phyloP scores from a whole-genome alignment of 371 early-diverging fungal species.

The Mucor saturninus region DNA sequence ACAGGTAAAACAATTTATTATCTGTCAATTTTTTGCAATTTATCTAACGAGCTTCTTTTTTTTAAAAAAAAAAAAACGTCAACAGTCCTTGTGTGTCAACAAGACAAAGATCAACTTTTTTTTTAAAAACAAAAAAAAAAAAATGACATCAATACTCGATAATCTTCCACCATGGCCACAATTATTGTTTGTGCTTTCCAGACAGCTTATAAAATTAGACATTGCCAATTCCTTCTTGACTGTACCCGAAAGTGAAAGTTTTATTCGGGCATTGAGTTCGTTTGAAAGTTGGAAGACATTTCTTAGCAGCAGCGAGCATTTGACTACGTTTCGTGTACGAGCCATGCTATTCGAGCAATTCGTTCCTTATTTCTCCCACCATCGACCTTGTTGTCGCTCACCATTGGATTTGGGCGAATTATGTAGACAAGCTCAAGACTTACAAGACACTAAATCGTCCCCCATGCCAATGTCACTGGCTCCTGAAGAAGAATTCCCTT shows the following conservation, averaged over 20 bases:
- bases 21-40: too few relatives aligned
- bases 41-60: too few relatives aligned
- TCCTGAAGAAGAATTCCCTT: not conserved
- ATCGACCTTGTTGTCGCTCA: slow-evolving; percentile 38
- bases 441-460: not conserved
- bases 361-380: slow-evolving; percentile 50
- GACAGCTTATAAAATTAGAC: slow-evolving; percentile 24
- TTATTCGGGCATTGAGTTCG: slow-evolving; percentile 11
- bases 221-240: slow-evolving; percentile 24
- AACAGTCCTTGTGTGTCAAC: too few relatives aligned
- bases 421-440: slow-evolving; percentile 16
- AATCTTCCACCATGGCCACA: slow-evolving; percentile 32
- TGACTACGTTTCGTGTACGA: slow-evolving; percentile 65
- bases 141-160: not conserved
- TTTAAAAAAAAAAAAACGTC: too few relatives aligned
- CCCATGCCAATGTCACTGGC: not conserved
- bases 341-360: slow-evolving; percentile 75
- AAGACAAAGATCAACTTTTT: too few relatives aligned
- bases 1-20: too few relatives aligned
- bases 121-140: not conserved
- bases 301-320: slow-evolving; percentile 21
- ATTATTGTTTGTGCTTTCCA: slow-evolving; percentile 32
- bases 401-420: not conserved
- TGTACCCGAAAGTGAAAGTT: slow-evolving; percentile 33
- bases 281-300: slow-evolving; percentile 44